phyloP scores from a whole-genome alignment of 2,329 filamentous ascomycete species.

The Lasiodiplodia theobromae region DNA sequence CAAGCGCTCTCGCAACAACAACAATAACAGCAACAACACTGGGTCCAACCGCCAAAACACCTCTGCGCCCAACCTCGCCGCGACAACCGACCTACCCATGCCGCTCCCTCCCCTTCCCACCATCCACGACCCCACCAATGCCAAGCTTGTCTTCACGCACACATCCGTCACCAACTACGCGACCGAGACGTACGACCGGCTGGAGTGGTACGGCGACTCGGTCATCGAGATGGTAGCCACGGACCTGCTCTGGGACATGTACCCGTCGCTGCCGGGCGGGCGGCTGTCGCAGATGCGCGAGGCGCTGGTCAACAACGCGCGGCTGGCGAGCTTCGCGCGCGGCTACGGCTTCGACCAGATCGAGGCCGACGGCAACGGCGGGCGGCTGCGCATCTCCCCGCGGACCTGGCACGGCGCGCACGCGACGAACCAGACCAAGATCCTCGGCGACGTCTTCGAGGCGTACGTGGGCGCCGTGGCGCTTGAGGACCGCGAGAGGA shows the following conservation, averaged over 20 bases:
- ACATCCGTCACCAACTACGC: conserved; percentile 37
- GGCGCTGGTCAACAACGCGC: conserved; percentile 79
- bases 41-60: not conserved
- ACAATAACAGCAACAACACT: too few relatives aligned
- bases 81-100: not conserved
- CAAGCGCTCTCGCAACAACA: not conserved
- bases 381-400: conserved; percentile 41
- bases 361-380: not conserved
- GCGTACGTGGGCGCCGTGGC: conserved; percentile 85
- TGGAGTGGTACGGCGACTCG: conserved; percentile 90
- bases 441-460: conserved; percentile 87
- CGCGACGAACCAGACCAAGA: conserved; percentile 63
- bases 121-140: conserved; percentile 66
- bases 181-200: conserved; percentile 71
- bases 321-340: conserved; percentile 72
- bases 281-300: conserved; percentile 79
- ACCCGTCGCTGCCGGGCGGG: conserved; percentile 55
- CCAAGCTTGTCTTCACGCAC: conserved; percentile 72
- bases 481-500: conserved; percentile 60
- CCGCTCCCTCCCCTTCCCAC: conserved; percentile 66
- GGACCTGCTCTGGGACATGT: conserved; percentile 69
- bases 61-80: not conserved
- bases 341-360: conserved; percentile 72
- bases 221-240: conserved; percentile 81
- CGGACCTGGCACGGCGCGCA: not conserved